Conservation (phyloP, 495 filamentous ascomycete genomes). For the Physcia stellaris region DNA sequence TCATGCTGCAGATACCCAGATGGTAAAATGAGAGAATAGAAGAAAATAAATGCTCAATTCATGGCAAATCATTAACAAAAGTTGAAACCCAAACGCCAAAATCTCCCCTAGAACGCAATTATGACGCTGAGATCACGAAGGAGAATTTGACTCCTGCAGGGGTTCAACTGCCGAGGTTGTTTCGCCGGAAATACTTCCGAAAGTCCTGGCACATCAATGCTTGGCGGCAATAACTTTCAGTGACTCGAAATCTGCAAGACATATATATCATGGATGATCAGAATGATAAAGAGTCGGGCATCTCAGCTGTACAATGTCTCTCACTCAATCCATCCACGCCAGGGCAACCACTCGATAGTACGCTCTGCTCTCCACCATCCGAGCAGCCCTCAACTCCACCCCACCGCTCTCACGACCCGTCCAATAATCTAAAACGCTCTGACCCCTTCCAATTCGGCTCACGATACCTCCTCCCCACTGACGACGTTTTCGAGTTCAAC, state of each 20-base stretch:
- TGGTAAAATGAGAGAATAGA: too few relatives aligned
- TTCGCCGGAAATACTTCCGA: not conserved
- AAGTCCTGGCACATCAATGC: not conserved
- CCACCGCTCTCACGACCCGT: constrained; percentile 38
- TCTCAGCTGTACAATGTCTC: too few relatives aligned
- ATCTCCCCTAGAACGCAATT: not conserved
- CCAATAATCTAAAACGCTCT: constrained; percentile 56
- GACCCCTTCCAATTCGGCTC: constrained; percentile 95
- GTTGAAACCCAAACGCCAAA: too few relatives aligned
- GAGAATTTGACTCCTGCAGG: not conserved
- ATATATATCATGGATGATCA: too few relatives aligned
- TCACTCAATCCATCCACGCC: not conserved
- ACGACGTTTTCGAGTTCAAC: constrained; percentile 90
- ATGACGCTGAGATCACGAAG: not conserved
- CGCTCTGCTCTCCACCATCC: constrained; percentile 4
- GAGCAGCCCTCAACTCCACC: constrained; percentile 21
- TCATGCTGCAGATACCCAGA: too few relatives aligned
- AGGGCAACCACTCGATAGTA: constrained; percentile 6
- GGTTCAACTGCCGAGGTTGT: not conserved
- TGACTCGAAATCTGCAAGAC: too few relatives aligned
- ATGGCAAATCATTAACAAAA: too few relatives aligned
- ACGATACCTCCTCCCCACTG: constrained; percentile 63
- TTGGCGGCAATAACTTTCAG: not conserved
- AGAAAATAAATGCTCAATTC: too few relatives aligned
- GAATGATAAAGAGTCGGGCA: too few relatives aligned